Evolutionary conservation across 1,284 basidiomycete genomes (phyloP).

Genomic region (Rhodotorula sp.): DNA sequence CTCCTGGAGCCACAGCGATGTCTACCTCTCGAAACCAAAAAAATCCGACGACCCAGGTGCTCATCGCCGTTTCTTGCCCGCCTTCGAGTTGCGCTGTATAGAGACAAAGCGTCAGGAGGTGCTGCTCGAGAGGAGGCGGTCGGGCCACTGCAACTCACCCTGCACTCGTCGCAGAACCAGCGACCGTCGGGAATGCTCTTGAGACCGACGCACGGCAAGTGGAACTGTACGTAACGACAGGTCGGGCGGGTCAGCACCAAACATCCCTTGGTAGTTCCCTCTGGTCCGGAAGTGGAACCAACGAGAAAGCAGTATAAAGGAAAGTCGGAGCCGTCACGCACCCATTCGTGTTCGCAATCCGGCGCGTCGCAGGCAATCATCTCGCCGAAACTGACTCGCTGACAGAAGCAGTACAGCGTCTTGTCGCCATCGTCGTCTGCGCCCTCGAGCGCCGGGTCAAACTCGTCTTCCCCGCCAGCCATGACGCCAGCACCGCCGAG

Average conservation of each 20-base stretch:
- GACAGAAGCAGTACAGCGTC: conserved; percentile 83
- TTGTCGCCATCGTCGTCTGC: conserved; percentile 63
- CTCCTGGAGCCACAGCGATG: no score
- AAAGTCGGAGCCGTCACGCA: conserved; percentile 55
- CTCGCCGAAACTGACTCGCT: conserved; percentile 82
- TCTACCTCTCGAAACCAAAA: no score
- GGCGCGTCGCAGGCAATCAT: conserved; percentile 96
- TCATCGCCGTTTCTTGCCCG: conserved; percentile 32
- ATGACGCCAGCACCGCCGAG: no score
- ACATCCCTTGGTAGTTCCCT: no score
- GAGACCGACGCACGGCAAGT: conserved; percentile 75
- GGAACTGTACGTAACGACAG: conserved; percentile 64
- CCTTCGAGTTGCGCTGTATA: conserved; percentile 19
- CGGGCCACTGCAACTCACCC: conserved; percentile 10
- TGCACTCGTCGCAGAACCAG: conserved; percentile 77
- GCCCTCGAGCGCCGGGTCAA: conserved; percentile 26
- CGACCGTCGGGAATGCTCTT: conserved; percentile 67
- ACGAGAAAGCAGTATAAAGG: background rate
- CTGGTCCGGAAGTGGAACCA: background rate
- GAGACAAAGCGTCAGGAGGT: background rate
- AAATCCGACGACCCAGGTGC: no score
- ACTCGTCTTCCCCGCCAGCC: conserved; percentile 15
- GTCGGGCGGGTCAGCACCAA: no score
- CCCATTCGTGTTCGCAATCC: conserved; percentile 92
- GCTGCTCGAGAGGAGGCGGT: background rate